Conservation (phyloP, 139 green algal species). For the Asterochloris sp. region DNA sequence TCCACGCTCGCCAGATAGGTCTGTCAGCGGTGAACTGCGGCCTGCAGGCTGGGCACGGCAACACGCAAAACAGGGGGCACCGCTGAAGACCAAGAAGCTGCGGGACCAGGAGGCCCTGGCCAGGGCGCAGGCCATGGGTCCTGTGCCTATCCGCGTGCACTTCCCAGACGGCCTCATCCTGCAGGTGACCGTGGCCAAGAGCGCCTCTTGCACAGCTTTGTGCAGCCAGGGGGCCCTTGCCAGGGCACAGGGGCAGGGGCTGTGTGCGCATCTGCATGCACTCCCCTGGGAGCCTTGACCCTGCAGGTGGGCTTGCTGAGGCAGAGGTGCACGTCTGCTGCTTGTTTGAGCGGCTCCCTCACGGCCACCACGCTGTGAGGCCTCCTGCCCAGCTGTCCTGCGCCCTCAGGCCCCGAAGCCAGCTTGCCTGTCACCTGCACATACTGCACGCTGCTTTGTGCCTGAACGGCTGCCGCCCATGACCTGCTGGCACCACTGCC, state of each 20-base stretch:
- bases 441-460: no score
- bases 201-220: neutral
- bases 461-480: no score
- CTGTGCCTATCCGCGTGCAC: constrained; percentile 29
- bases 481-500: no score
- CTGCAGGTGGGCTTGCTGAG: neutral
- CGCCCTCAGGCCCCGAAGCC: no score
- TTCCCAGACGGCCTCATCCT: constrained; percentile 29
- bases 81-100: constrained; percentile 35
- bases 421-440: no score
- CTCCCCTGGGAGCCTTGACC: neutral
- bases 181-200: constrained; percentile 7
- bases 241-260: neutral
- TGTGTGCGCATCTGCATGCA: neutral
- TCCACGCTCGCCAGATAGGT: neutral
- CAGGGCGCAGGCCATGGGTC: constrained; percentile 20
- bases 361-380: no score
- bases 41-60: constrained; percentile 4
- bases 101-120: constrained; percentile 19
- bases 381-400: no score
- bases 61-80: neutral
- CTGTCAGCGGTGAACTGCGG: no score
- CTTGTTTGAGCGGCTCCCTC: no score
- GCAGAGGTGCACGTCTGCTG: no score
- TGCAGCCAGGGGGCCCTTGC: no score